Conservation (phyloP, 179 eudicot genomes). For the Drosera spatulata region DNA sequence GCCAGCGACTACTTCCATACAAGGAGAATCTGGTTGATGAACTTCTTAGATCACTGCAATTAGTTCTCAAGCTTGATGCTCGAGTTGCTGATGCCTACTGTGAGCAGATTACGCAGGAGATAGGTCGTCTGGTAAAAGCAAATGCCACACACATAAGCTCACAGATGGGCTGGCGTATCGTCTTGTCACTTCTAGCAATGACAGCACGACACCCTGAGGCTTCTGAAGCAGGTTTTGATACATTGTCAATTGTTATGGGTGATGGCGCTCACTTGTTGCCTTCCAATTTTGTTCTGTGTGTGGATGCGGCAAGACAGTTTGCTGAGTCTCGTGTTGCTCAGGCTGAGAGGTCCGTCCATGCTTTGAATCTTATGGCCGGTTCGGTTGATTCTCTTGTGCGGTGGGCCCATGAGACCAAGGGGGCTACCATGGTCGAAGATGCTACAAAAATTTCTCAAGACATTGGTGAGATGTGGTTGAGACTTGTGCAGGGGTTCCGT, state of each 20-base stretch:
- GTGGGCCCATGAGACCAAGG: constrained; percentile 29
- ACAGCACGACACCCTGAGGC: constrained; percentile 37
- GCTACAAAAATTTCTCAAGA: constrained; percentile 18
- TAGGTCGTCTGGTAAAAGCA: constrained; percentile 25
- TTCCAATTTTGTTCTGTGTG: constrained; percentile 22
- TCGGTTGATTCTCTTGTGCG: constrained; percentile 20
- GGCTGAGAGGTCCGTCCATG: constrained; percentile 22
- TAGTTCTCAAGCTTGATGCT: constrained; percentile 36
- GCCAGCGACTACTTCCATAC: constrained; percentile 31
- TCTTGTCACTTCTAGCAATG: constrained; percentile 25
- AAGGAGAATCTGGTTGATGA: constrained; percentile 35
- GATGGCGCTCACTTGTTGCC: constrained; percentile 24
- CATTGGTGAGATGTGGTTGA: constrained; percentile 36
- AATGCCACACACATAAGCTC: constrained; percentile 27
- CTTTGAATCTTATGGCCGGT: constrained; percentile 28
- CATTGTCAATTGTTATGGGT: constrained; percentile 24
- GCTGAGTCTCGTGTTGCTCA: constrained; percentile 34
- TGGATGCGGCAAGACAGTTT: constrained; percentile 31
- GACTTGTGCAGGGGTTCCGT: constrained; percentile 26
- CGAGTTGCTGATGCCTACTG: constrained; percentile 35
- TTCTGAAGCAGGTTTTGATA: constrained; percentile 31
- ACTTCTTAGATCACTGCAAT: constrained; percentile 26
- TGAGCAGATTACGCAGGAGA: constrained; percentile 38
- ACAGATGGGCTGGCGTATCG: constrained; percentile 33
- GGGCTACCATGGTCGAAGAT: constrained; percentile 14